phyloP scores from a whole-genome alignment of 2,329 filamentous ascomycete genomes.

The Cladosporium colombiae region DNA sequence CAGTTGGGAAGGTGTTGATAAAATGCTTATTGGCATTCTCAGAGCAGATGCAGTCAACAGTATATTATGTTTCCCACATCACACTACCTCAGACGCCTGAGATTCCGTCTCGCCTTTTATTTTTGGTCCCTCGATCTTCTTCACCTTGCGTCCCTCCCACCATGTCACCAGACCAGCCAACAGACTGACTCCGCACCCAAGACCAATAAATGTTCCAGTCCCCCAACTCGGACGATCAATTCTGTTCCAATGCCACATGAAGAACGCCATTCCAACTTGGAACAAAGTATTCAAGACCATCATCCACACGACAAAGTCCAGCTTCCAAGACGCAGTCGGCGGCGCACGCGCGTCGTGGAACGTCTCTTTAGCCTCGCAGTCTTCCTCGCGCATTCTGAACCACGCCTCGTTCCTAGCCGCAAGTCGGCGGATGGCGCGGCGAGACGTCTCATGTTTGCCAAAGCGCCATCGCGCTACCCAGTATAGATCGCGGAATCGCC shows the following conservation, averaged over 20 bases:
- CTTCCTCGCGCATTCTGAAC: slow-evolving; percentile 45
- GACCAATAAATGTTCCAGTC: slow-evolving; percentile 19
- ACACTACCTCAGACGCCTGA: neutral
- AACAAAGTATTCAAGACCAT: slow-evolving; percentile 75
- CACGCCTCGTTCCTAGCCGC: slow-evolving; percentile 18
- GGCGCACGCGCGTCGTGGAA: slow-evolving; percentile 62
- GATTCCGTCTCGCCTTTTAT: neutral
- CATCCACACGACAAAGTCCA: slow-evolving; percentile 74
- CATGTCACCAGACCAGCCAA: slow-evolving; percentile 19
- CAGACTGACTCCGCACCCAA: slow-evolving; percentile 19
- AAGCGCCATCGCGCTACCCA: slow-evolving; percentile 66
- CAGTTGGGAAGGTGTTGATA: neutral
- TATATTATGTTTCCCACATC: neutral
- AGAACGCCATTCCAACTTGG: slow-evolving; percentile 67
- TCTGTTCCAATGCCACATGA: slow-evolving; percentile 65
- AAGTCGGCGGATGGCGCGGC: slow-evolving; percentile 41
- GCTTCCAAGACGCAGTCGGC: slow-evolving; percentile 67
- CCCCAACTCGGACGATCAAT: slow-evolving; percentile 22
- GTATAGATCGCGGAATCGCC: slow-evolving; percentile 77
- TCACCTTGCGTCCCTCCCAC: slow-evolving; percentile 21
- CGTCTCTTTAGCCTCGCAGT: slow-evolving; percentile 6
- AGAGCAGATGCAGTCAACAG: neutral
- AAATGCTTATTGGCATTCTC: neutral
- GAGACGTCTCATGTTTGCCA: slow-evolving; percentile 49
- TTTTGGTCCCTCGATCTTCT: slow-evolving; percentile 20